Percentiles rank a stretch among this genome's conserved stretches.
Evolutionary conservation across 2,329 filamentous ascomycete genomes (phyloP).

Genomic region (Diaporthe amygdali): DNA sequence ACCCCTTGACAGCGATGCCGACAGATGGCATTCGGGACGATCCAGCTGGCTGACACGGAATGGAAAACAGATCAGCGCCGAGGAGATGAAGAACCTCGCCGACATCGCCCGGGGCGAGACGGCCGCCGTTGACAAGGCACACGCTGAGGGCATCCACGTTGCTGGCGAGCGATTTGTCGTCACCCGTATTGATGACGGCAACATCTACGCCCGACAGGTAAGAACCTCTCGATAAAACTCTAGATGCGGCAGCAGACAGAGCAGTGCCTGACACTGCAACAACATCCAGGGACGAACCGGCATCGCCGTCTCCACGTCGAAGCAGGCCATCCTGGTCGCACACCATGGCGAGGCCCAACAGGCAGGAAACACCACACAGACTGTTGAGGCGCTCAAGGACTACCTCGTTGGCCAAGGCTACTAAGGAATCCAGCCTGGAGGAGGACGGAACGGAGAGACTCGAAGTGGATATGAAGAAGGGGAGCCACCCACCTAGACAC

Average conservation of each 20-base stretch:
- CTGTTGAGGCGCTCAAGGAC: slow-evolving; percentile 83
- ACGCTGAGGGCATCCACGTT: slow-evolving; percentile 76
- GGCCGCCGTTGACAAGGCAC: slow-evolving; percentile 67
- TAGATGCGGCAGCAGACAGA: background rate
- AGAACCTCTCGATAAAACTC: slow-evolving; percentile 26
- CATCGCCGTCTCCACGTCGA: slow-evolving; percentile 83
- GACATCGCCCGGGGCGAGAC: slow-evolving; percentile 53
- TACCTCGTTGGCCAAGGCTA: slow-evolving; percentile 83
- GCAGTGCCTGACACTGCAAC: slow-evolving; percentile 9
- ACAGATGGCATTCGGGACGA: slow-evolving; percentile 32
- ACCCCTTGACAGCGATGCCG: background rate
- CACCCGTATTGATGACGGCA: slow-evolving; percentile 76
- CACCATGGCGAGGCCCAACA: slow-evolving; percentile 80
- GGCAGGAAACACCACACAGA: slow-evolving; percentile 77
- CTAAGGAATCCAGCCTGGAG: slow-evolving; percentile 50
- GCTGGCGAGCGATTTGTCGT: slow-evolving; percentile 80
- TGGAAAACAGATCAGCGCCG: slow-evolving; percentile 54
- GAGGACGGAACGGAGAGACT: slow-evolving; percentile 14
- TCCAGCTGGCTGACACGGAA: slow-evolving; percentile 11
- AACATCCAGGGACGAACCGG: slow-evolving; percentile 72
- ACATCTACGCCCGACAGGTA: slow-evolving; percentile 88
- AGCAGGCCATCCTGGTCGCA: slow-evolving; percentile 84
- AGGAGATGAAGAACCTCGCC: slow-evolving; percentile 64
- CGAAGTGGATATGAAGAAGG: background rate
- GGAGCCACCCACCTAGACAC: slow-evolving; percentile 17